phyloP scores from a whole-genome alignment of 495 filamentous ascomycete genomes.

The Xylaria scruposa region DNA sequence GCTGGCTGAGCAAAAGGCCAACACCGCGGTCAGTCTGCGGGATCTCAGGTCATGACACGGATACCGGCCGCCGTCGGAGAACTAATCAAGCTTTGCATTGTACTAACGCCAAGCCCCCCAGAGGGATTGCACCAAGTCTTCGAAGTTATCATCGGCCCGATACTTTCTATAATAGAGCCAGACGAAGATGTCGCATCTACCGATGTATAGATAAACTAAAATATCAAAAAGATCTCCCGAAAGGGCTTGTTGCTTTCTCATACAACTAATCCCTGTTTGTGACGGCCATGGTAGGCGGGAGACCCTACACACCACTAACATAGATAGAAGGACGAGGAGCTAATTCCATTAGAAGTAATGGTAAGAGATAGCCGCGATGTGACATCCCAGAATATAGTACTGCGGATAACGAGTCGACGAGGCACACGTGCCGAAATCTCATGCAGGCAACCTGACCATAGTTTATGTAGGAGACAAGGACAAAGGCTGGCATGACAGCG shows the following conservation, averaged over 20 bases:
- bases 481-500: neutral
- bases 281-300: neutral
- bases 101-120: constrained; percentile 12
- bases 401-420: constrained; percentile 19
- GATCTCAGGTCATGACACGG: constrained; percentile 13
- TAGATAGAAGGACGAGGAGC: neutral
- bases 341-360: constrained; percentile 16
- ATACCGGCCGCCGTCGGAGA: neutral
- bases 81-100: constrained; percentile 17
- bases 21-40: neutral
- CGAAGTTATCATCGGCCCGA: constrained; percentile 17
- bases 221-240: neutral
- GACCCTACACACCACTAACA: neutral
- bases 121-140: constrained; percentile 6
- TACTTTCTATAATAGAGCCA: constrained; percentile 13
- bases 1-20: neutral
- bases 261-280: neutral
- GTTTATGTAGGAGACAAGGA: neutral
- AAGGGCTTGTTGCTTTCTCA: constrained; percentile 1
- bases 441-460: constrained; percentile 18
- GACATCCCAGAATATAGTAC: constrained; percentile 14
- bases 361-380: constrained; percentile 21
- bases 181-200: constrained; percentile 16
- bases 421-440: constrained; percentile 23
- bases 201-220: constrained; percentile 17